These are phyloP conservation scores for Metarhizium anisopliae DNA, from an alignment of 2,329 filamentous ascomycete species.

Conservation along the genomic window DNA sequence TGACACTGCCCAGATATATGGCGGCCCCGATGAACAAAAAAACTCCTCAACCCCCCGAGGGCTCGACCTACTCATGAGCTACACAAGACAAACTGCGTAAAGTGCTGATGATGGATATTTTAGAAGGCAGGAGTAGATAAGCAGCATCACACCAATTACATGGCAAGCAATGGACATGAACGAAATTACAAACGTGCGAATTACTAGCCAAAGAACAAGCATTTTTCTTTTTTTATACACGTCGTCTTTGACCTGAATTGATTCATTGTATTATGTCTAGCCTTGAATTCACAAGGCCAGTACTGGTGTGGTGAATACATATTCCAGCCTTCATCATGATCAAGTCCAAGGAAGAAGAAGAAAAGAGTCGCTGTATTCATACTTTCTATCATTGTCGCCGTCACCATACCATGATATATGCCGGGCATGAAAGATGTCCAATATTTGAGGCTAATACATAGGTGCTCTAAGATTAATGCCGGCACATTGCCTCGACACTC, in stretches of 20 bases:
- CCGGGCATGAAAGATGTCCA: background rate
- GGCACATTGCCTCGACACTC: background rate
- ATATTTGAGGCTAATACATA: background rate
- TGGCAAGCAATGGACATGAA: background rate
- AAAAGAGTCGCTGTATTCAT: background rate
- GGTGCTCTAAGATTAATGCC: background rate
- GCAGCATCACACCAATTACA: background rate
- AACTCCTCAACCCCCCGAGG: constrained; percentile 85
- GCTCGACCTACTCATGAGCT: constrained; percentile 41
- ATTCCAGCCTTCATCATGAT: background rate
- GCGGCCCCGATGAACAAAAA: constrained; percentile 88
- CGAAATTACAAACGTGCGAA: background rate
- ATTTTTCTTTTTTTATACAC: background rate
- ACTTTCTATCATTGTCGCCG: background rate
- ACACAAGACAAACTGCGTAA: background rate
- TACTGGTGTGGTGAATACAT: no score
- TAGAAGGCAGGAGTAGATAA: background rate
- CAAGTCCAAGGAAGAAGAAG: background rate
- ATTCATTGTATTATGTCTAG: background rate
- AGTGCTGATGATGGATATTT: background rate
- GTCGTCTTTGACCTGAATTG: background rate
- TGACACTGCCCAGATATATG: constrained; percentile 62
- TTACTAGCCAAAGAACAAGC: background rate
- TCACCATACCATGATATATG: background rate
- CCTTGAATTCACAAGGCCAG: background rate